phyloP scores from a whole-genome alignment of 2,329 filamentous ascomycete species.

The Dichotomopilus funicola region DNA sequence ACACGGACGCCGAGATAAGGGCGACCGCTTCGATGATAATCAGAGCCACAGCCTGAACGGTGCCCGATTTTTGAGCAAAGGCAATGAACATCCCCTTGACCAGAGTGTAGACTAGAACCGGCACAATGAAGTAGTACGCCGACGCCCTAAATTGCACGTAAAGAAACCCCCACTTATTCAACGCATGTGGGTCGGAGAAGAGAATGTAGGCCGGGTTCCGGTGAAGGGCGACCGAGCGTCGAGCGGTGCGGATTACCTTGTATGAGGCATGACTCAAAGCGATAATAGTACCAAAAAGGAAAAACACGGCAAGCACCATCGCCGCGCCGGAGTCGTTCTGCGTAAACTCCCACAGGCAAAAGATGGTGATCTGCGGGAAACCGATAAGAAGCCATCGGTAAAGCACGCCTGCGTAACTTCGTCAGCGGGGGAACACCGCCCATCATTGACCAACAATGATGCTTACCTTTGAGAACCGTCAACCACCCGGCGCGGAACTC shows the following conservation, averaged over 20 bases:
- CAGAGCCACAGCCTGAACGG: conserved; percentile 67
- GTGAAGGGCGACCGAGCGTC: conserved; percentile 76
- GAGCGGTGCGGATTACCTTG: conserved; percentile 76
- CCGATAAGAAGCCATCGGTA: conserved; percentile 78
- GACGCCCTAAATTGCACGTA: conserved; percentile 87
- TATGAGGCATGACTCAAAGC: conserved; percentile 72
- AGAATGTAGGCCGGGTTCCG: conserved; percentile 88
- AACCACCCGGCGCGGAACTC: conserved; percentile 87
- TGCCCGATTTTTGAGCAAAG: conserved; percentile 60
- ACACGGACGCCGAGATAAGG: conserved; percentile 64
- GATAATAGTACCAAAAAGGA: conserved; percentile 66
- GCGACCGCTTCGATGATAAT: conserved; percentile 68
- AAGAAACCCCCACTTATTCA: conserved; percentile 91
- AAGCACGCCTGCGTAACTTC: conserved; percentile 46
- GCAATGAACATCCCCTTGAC: conserved; percentile 79
- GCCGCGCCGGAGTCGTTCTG: conserved; percentile 70
- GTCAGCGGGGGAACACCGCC: neutral
- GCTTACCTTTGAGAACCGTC: conserved; percentile 66
- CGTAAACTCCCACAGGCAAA: conserved; percentile 82
- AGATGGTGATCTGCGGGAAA: conserved; percentile 75
- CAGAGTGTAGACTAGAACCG: conserved; percentile 63
- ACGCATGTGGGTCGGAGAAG: conserved; percentile 74
- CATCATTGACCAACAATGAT: neutral
- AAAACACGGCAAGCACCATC: conserved; percentile 72
- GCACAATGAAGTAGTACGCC: conserved; percentile 82